Evolutionary conservation across 495 filamentous ascomycete species (phyloP).

Genomic region (Emericellopsis terricola): DNA sequence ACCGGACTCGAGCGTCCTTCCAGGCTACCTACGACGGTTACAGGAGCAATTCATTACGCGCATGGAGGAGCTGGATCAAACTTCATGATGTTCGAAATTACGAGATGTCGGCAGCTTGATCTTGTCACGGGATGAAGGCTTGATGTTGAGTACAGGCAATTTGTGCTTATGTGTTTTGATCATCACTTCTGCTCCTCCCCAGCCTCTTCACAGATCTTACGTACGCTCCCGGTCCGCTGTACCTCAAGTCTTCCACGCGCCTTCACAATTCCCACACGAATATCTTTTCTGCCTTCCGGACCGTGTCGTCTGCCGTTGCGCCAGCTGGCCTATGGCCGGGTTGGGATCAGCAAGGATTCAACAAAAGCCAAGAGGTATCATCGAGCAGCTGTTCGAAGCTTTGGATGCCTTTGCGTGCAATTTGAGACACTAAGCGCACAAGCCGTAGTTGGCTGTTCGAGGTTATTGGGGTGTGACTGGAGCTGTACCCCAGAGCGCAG

Average conservation of each 20-base stretch:
- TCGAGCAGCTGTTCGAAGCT: too few species aligned
- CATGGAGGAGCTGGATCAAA: constrained; percentile 26
- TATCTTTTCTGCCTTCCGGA: constrained; percentile 42
- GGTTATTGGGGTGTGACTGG: too few species aligned
- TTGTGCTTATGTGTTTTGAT: neutral
- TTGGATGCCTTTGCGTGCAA: too few species aligned
- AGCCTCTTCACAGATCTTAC: too few species aligned
- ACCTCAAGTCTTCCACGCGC: constrained; percentile 40
- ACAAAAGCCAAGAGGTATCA: too few species aligned
- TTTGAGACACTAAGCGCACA: too few species aligned
- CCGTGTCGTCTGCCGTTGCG: too few species aligned
- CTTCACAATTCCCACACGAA: constrained; percentile 52
- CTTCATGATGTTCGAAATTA: neutral
- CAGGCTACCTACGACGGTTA: constrained; percentile 46
- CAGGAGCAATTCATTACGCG: constrained; percentile 58
- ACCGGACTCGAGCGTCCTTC: constrained; percentile 39
- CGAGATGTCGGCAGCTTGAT: neutral
- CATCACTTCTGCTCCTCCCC: neutral
- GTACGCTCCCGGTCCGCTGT: constrained; percentile 36
- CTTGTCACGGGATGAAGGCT: neutral
- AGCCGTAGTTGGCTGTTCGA: too few species aligned
- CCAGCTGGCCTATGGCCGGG: too few species aligned
- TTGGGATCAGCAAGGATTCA: too few species aligned
- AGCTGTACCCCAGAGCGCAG: too few species aligned
- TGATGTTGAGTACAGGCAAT: neutral